These are phyloP conservation scores for Caulochytrium protostelioides DNA, from an alignment of 371 early-diverging fungal species.

Conservation along the genomic window DNA sequence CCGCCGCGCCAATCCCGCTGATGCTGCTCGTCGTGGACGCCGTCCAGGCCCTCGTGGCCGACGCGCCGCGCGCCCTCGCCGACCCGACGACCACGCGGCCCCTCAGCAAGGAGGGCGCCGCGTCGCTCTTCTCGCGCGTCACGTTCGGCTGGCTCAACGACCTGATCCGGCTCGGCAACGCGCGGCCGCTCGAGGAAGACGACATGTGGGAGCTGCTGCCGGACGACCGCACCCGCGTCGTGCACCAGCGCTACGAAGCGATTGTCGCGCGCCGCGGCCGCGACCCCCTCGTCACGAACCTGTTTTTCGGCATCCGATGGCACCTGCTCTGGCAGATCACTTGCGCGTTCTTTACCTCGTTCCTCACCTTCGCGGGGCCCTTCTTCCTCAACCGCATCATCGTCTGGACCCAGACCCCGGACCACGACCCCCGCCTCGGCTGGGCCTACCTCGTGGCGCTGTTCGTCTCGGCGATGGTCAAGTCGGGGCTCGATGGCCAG, in stretches of 20 bases:
- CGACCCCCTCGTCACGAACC: constrained; percentile 4
- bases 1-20: too few species aligned
- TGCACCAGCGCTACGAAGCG: neutral
- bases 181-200: constrained; percentile 24
- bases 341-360: neutral
- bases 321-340: neutral
- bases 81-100: too few species aligned
- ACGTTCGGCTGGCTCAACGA: constrained; percentile 60
- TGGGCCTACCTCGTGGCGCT: constrained; percentile 13
- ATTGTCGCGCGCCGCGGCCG: constrained; percentile 3
- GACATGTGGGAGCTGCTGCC: constrained; percentile 48
- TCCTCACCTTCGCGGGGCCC: constrained; percentile 7
- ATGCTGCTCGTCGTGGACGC: too few species aligned
- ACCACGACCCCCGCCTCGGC: constrained; percentile 5
- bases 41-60: too few species aligned
- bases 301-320: too few species aligned
- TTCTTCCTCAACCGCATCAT: constrained; percentile 16
- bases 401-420: constrained; percentile 3
- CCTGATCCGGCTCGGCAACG: constrained; percentile 36
- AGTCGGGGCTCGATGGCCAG: constrained; percentile 9
- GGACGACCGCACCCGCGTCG: constrained; percentile 12
- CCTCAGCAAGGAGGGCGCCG: constrained; percentile 39
- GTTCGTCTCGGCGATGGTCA: constrained; percentile 4
- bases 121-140: constrained; percentile 35
- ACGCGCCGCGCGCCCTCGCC: too few species aligned